Percentiles rank a stretch among this genome's conserved stretches.
Evolutionary conservation across 2,329 filamentous ascomycete species (phyloP).

Genomic region (Talaromyces funiculosus): DNA sequence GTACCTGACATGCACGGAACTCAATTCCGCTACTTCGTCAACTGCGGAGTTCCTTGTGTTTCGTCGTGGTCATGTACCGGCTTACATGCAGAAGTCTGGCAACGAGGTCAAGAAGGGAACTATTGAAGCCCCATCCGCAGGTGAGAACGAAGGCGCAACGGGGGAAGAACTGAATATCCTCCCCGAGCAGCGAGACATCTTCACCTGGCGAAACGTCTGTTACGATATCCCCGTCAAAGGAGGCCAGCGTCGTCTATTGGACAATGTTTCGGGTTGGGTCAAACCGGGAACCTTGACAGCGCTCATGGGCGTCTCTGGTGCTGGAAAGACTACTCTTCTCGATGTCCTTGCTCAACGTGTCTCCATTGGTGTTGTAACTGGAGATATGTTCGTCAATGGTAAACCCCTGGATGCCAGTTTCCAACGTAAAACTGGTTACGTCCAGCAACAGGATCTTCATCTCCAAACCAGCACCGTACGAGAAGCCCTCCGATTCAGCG

Average conservation of each 20-base stretch:
- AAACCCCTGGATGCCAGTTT: slow-evolving; percentile 54
- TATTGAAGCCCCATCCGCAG: slow-evolving; percentile 14
- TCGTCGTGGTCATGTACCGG: slow-evolving; percentile 48
- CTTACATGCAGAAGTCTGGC: slow-evolving; percentile 17
- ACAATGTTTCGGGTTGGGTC: slow-evolving; percentile 85
- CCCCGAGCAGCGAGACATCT: slow-evolving; percentile 63
- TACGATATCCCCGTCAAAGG: slow-evolving; percentile 75
- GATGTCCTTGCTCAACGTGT: slow-evolving; percentile 78
- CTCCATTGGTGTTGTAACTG: slow-evolving; percentile 79
- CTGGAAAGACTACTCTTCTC: slow-evolving; percentile 83
- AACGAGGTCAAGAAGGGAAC: slow-evolving; percentile 14
- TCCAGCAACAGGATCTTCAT: slow-evolving; percentile 87
- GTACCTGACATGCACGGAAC: slow-evolving; percentile 49
- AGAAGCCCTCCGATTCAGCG: slow-evolving; percentile 79
- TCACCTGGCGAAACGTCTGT: slow-evolving; percentile 78
- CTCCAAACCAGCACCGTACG: slow-evolving; percentile 77
- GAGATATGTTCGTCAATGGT: slow-evolving; percentile 76
- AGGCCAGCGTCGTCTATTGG: slow-evolving; percentile 66
- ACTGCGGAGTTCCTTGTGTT: slow-evolving; percentile 72
- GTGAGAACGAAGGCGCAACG: slow-evolving; percentile 10
- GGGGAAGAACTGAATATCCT: slow-evolving; percentile 30
- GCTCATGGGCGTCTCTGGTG: slow-evolving; percentile 83
- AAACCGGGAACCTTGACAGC: slow-evolving; percentile 86
- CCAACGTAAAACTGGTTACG: slow-evolving; percentile 40
- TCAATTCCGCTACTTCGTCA: slow-evolving; percentile 57